Conservation (phyloP, 169 alveolate species). For the Plasmodium inui region DNA sequence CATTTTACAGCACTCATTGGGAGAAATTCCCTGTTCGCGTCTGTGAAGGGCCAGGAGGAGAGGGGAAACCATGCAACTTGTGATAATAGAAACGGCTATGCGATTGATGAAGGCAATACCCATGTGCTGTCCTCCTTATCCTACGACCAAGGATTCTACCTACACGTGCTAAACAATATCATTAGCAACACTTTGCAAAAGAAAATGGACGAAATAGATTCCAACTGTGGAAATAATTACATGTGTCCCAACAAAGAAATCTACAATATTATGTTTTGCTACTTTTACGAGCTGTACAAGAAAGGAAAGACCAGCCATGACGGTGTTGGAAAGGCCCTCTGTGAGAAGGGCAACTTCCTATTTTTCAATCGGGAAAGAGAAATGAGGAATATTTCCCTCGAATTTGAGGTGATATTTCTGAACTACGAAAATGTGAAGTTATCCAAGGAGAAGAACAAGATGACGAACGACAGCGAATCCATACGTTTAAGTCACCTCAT, state of each 20-base stretch:
- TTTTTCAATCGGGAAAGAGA: slow-evolving; percentile 69
- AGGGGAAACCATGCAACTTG: neutral
- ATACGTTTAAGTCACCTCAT: slow-evolving; percentile 6
- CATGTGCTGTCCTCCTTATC: neutral
- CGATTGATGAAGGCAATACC: neutral
- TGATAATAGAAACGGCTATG: neutral
- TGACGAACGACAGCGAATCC: neutral
- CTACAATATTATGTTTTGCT: slow-evolving; percentile 45
- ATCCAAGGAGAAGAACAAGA: slow-evolving; percentile 14
- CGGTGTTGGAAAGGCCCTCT: neutral
- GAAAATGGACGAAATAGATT: slow-evolving; percentile 13
- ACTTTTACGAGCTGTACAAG: slow-evolving; percentile 31
- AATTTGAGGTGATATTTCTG: slow-evolving; percentile 41
- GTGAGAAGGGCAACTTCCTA: neutral
- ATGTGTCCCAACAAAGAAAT: neutral
- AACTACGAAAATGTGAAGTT: slow-evolving; percentile 24
- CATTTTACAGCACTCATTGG: neutral
- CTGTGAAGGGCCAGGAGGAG: neutral
- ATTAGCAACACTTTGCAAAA: slow-evolving; percentile 28
- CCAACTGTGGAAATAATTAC: neutral
- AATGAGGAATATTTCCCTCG: slow-evolving; percentile 51
- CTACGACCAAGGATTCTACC: neutral
- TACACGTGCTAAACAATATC: slow-evolving; percentile 35
- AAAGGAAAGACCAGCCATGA: neutral
- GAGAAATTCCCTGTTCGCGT: neutral